Evolutionary conservation across 1,284 basidiomycete species (phyloP).

Genomic region (Coniferiporia sulphurascens): DNA sequence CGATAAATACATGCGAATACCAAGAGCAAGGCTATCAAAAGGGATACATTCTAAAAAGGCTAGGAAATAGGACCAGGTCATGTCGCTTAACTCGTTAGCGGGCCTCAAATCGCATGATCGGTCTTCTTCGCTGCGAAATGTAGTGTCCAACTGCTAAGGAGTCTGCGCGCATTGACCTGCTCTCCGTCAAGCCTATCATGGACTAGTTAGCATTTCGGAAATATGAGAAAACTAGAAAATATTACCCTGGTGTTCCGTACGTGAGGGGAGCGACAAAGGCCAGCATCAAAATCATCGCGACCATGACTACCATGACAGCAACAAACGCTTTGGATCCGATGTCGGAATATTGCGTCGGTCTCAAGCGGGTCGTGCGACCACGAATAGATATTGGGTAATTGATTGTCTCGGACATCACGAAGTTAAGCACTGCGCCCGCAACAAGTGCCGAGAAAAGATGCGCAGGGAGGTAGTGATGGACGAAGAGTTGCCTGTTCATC

Average conservation of each 20-base stretch:
- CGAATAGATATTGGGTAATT: constrained; percentile 85
- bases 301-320: constrained; percentile 53
- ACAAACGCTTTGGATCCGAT: constrained; percentile 64
- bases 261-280: constrained; percentile 82
- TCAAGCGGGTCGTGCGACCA: constrained; percentile 56
- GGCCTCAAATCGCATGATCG: constrained; percentile 26
- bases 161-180: constrained; percentile 63
- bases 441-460: constrained; percentile 90
- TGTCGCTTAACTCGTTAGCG: no score
- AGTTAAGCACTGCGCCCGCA: constrained; percentile 89
- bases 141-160: constrained; percentile 76
- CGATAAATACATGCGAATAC: no score
- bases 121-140: constrained; percentile 77
- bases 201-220: not conserved
- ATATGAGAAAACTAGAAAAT: constrained; percentile 28
- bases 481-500: constrained; percentile 94
- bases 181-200: constrained; percentile 61
- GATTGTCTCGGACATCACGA: constrained; percentile 86
- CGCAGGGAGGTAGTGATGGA: constrained; percentile 97
- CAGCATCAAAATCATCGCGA: constrained; percentile 66
- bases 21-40: no score
- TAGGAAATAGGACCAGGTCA: no score
- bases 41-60: no score
- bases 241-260: constrained; percentile 85
- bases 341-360: constrained; percentile 65